Evolutionary conservation across 371 early-diverging fungal genomes (phyloP).

Genomic region (Mucor velutinosus): DNA sequence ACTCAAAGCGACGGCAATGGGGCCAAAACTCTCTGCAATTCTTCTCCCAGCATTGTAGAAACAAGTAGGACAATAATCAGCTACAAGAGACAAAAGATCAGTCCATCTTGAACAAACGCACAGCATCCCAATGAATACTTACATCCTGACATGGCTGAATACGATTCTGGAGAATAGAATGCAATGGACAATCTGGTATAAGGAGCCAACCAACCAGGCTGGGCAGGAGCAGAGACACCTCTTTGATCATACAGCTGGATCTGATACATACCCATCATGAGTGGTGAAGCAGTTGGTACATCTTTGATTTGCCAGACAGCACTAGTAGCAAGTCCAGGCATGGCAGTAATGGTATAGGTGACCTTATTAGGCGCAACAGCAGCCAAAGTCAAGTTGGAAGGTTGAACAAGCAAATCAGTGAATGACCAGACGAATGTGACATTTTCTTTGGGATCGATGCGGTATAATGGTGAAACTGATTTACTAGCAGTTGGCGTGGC

Average conservation of each 20-base stretch:
- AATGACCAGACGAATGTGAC: slow-evolving; percentile 51
- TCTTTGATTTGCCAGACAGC: slow-evolving; percentile 47
- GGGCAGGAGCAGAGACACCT: slow-evolving; percentile 33
- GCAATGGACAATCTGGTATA: slow-evolving; percentile 39
- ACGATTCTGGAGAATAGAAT: slow-evolving; percentile 43
- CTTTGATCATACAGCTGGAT: slow-evolving; percentile 53
- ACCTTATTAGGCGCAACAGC: slow-evolving; percentile 43
- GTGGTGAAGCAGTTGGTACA: slow-evolving; percentile 43
- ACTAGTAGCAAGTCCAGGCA: slow-evolving; percentile 43
- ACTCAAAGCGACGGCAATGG: slow-evolving; percentile 36
- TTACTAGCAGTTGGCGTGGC: slow-evolving; percentile 43
- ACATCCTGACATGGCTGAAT: slow-evolving; percentile 30
- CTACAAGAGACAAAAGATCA: slow-evolving; percentile 13
- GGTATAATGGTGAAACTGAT: slow-evolving; percentile 48
- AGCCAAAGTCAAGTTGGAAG: slow-evolving; percentile 45
- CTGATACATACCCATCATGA: slow-evolving; percentile 49
- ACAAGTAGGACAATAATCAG: slow-evolving; percentile 45
- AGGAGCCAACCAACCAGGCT: slow-evolving; percentile 48
- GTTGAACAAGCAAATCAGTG: slow-evolving; percentile 41
- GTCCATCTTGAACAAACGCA: neutral
- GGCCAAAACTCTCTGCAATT: slow-evolving; percentile 27
- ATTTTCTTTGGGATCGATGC: slow-evolving; percentile 43
- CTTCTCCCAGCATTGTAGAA: slow-evolving; percentile 41
- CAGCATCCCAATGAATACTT: slow-evolving; percentile 5
- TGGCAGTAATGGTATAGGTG: slow-evolving; percentile 43